phyloP scores from a whole-genome alignment of 106 monocot genomes.

The Dendrobium nobile region DNA sequence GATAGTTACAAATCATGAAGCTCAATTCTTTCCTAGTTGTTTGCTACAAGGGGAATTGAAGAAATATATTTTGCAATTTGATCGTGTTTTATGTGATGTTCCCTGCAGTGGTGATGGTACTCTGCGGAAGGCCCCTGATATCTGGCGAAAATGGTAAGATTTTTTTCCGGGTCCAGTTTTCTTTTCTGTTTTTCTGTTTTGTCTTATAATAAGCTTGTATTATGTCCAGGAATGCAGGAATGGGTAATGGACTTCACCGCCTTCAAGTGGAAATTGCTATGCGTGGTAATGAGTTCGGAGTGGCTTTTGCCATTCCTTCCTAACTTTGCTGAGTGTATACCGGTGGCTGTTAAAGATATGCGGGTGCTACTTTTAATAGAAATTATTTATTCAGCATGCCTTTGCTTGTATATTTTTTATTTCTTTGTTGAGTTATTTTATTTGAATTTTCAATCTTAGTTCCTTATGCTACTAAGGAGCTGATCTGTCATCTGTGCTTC shows the following conservation, averaged over 20 bases:
- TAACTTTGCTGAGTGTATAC: not conserved
- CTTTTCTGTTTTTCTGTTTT: slow-evolving; percentile 1
- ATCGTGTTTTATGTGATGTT: slow-evolving; percentile 97
- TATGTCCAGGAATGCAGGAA: slow-evolving; percentile 83
- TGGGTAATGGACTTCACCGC: slow-evolving; percentile 90
- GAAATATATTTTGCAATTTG: slow-evolving; percentile 51
- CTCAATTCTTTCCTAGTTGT: slow-evolving; percentile 83
- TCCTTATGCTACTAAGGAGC: not conserved
- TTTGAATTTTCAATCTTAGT: too few species aligned
- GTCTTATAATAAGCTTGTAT: slow-evolving; percentile 10
- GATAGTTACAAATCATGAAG: slow-evolving; percentile 98
- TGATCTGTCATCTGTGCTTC: not conserved
- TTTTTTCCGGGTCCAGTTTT: not conserved
- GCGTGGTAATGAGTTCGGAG: slow-evolving; percentile 49
- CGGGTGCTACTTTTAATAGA: not conserved
- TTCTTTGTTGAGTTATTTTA: too few species aligned
- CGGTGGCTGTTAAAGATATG: not conserved
- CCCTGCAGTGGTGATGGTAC: slow-evolving; percentile 99
- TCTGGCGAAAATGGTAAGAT: slow-evolving; percentile 95
- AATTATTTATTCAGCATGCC: not conserved
- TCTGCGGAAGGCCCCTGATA: slow-evolving; percentile 95
- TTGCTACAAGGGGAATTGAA: slow-evolving; percentile 17
- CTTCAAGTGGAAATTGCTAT: slow-evolving; percentile 95
- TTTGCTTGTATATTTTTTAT: not conserved
- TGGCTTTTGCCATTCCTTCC: not conserved